Evolutionary conservation across 805 yeast genomes (phyloP).

Genomic region (Starmerella khaoyaiensis): DNA sequence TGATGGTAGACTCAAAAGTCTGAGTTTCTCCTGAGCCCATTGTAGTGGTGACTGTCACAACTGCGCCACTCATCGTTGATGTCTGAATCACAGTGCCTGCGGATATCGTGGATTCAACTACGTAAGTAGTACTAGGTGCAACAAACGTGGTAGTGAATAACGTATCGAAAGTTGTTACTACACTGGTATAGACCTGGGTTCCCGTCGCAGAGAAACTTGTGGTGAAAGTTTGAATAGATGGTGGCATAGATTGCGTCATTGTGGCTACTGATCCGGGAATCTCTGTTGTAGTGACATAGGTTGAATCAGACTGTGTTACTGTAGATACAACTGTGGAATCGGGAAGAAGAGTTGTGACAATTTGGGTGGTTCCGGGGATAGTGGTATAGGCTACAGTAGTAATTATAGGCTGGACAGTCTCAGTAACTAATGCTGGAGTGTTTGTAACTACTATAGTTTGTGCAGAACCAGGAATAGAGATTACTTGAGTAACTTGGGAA

Average conservation of each 20-base stretch:
- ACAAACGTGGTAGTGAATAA: constrained; percentile 7
- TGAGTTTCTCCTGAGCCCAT: constrained; percentile 10
- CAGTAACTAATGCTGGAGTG: constrained; percentile 10
- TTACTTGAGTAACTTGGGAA: not conserved
- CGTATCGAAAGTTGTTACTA: constrained; percentile 5
- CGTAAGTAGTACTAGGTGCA: constrained; percentile 3
- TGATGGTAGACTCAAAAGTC: constrained; percentile 2
- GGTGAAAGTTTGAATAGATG: not conserved
- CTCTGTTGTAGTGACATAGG: constrained; percentile 3
- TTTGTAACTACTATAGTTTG: constrained; percentile 13
- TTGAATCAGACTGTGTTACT: constrained; percentile 1
- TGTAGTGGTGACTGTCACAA: constrained; percentile 8
- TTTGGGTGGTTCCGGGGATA: constrained; percentile 6
- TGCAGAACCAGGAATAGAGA: constrained; percentile 6
- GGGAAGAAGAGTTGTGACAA: constrained; percentile 8
- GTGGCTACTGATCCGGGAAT: constrained; percentile 5
- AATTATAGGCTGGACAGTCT: constrained; percentile 1
- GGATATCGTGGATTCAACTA: constrained; percentile 2
- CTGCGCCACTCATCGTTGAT: constrained; percentile 7
- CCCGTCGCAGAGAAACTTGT: constrained; percentile 4
- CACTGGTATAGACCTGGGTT: constrained; percentile 3
- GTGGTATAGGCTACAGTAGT: constrained; percentile 5
- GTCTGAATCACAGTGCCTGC: constrained; percentile 9
- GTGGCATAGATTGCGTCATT: constrained; percentile 3
- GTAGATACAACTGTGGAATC: not conserved